These are phyloP conservation scores for Phytophthora crassamura DNA, from an alignment of 352 stramenopile genomes.

Conservation along the genomic window DNA sequence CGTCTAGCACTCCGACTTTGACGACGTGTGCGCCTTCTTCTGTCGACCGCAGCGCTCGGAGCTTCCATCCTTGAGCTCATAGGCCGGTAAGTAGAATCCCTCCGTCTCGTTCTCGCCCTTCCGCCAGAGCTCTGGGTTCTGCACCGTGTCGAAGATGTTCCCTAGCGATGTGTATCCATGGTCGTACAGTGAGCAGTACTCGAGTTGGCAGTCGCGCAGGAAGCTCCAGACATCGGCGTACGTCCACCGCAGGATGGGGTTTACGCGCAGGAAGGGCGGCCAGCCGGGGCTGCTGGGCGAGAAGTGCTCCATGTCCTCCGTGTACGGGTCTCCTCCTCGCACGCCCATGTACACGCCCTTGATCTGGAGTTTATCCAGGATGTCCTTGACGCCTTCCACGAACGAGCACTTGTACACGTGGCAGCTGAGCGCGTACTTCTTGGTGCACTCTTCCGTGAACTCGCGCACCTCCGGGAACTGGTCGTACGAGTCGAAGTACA, in stretches of 20 bases:
- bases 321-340: conserved; percentile 93
- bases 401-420: conserved; percentile 92
- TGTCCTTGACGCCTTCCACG: conserved; percentile 92
- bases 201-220: conserved; percentile 84
- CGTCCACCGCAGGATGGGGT: conserved; percentile 97
- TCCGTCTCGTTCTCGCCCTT: conserved; percentile 60
- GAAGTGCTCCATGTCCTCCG: conserved; percentile 86
- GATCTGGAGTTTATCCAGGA: conserved; percentile 85
- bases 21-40: conserved; percentile 76
- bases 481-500: conserved; percentile 97
- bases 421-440: conserved; percentile 63
- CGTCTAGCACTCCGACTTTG: conserved; percentile 48
- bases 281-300: conserved; percentile 87
- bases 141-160: conserved; percentile 95
- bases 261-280: conserved; percentile 98
- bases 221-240: conserved; percentile 97
- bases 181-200: conserved; percentile 93
- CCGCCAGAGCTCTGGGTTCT: conserved; percentile 92
- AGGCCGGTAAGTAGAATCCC: conserved; percentile 76
- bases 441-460: conserved; percentile 85
- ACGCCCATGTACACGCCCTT: conserved; percentile 93
- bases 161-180: conserved; percentile 94
- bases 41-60: conserved; percentile 82
- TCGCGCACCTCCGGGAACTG: conserved; percentile 94
- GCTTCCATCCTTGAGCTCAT: conserved; percentile 68